phyloP scores from a whole-genome alignment of 345 rosid species.

The Chamaenerion angustifolium region DNA sequence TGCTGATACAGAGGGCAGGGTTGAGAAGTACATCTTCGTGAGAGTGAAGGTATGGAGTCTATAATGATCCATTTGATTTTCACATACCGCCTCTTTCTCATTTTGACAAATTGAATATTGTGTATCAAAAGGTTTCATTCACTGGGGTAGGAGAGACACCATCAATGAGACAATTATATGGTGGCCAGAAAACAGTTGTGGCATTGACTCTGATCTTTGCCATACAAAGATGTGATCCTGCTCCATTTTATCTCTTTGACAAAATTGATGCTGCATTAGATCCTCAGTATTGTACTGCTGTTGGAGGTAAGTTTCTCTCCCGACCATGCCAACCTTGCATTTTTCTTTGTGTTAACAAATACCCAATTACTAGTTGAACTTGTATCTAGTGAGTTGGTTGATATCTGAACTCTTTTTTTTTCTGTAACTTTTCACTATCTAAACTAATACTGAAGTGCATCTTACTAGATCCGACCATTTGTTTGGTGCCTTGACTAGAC shows the following conservation, averaged over 20 bases:
- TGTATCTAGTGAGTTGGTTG: too few relatives aligned
- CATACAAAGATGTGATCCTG: slow-evolving; percentile 93
- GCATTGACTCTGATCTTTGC: slow-evolving; percentile 89
- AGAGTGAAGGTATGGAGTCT: slow-evolving; percentile 68
- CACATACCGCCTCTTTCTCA: too few relatives aligned
- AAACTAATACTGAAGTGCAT: too few relatives aligned
- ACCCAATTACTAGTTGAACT: too few relatives aligned
- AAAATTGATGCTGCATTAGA: slow-evolving; percentile 96
- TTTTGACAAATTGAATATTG: not conserved
- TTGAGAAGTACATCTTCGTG: slow-evolving; percentile 87
- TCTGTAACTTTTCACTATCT: too few relatives aligned
- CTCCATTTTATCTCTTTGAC: slow-evolving; percentile 90
- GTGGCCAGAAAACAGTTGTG: slow-evolving; percentile 95
- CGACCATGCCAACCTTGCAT: not conserved
- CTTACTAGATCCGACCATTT: too few relatives aligned
- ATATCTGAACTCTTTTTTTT: too few relatives aligned
- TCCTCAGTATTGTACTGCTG: slow-evolving; percentile 93
- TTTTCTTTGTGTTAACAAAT: not conserved
- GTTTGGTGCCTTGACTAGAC: too few relatives aligned
- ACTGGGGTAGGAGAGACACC: slow-evolving; percentile 97
- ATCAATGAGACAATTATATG: slow-evolving; percentile 84
- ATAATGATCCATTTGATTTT: not conserved
- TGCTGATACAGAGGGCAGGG: slow-evolving; percentile 63
- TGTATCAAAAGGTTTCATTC: slow-evolving; percentile 57
- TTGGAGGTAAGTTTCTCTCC: slow-evolving; percentile 64